phyloP scores from a whole-genome alignment of 257 asterid genomes.

The Solanum sejunctum region DNA sequence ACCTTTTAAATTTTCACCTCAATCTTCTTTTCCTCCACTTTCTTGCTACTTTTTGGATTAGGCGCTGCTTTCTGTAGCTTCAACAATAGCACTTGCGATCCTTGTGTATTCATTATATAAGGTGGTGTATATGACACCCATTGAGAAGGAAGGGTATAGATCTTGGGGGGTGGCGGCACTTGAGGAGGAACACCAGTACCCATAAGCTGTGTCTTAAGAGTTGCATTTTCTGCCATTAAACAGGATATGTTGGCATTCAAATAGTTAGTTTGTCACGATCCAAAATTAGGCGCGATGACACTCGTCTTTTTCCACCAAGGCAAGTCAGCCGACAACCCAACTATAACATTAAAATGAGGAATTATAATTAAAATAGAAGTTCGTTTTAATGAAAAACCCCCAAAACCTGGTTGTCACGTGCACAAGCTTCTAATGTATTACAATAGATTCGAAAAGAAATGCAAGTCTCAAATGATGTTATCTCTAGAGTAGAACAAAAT shows the following conservation, averaged over 20 bases:
- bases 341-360: too few relatives aligned
- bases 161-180: conserved; percentile 40
- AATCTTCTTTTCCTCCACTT: conserved; percentile 41
- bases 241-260: conserved; percentile 47
- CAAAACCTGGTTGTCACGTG: too few relatives aligned
- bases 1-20: conserved; percentile 76
- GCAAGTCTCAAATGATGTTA: too few relatives aligned
- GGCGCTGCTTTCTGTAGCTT: conserved; percentile 44
- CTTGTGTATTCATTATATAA: conserved; percentile 66
- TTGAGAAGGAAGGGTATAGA: conserved; percentile 64
- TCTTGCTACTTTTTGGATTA: conserved; percentile 42
- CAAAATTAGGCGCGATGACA: too few relatives aligned
- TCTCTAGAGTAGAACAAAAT: too few relatives aligned
- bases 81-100: conserved; percentile 75
- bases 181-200: conserved; percentile 23
- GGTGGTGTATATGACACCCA: conserved; percentile 79
- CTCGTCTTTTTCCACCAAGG: too few relatives aligned
- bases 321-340: too few relatives aligned
- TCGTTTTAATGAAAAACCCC: too few relatives aligned
- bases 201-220: conserved; percentile 42
- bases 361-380: too few relatives aligned
- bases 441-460: too few relatives aligned
- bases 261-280: conserved; percentile 60
- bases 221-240: conserved; percentile 53
- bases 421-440: too few relatives aligned